Evolutionary conservation across 2,329 filamentous ascomycete genomes (phyloP).

Genomic region (Venturia carpophila): DNA sequence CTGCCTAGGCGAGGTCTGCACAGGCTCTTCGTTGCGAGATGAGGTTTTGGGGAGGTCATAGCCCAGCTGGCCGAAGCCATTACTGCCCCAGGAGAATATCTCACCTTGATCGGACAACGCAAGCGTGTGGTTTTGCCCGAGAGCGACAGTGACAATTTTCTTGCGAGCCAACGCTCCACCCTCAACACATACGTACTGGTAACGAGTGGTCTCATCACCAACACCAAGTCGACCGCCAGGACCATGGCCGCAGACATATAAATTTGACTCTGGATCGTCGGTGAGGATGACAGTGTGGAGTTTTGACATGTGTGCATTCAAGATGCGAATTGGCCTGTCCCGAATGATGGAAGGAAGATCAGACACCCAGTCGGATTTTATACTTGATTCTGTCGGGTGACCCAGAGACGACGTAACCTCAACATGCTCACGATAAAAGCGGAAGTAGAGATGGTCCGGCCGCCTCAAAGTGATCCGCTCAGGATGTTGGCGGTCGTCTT

Average conservation of each 20-base stretch:
- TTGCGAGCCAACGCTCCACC: slow-evolving; percentile 64
- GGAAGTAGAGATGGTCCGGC: slow-evolving; percentile 66
- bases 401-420: not conserved
- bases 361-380: slow-evolving; percentile 27
- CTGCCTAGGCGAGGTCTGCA: slow-evolving; percentile 73
- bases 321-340: slow-evolving; percentile 64
- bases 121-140: slow-evolving; percentile 87
- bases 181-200: slow-evolving; percentile 76
- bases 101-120: slow-evolving; percentile 81
- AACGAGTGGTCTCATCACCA: slow-evolving; percentile 83
- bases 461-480: slow-evolving; percentile 72
- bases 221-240: slow-evolving; percentile 82
- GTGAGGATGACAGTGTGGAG: slow-evolving; percentile 85
- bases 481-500: slow-evolving; percentile 88
- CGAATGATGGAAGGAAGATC: slow-evolving; percentile 67
- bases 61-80: slow-evolving; percentile 76
- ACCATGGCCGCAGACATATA: slow-evolving; percentile 89
- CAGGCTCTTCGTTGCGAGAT: slow-evolving; percentile 71
- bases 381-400: slow-evolving; percentile 24
- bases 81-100: slow-evolving; percentile 90
- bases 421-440: slow-evolving; percentile 57
- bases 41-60: slow-evolving; percentile 64
- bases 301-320: slow-evolving; percentile 72
- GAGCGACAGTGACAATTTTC: slow-evolving; percentile 65
- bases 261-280: slow-evolving; percentile 75